These are phyloP conservation scores for Neonectria faginata DNA, from an alignment of 2,329 filamentous ascomycete species.

Conservation along the genomic window DNA sequence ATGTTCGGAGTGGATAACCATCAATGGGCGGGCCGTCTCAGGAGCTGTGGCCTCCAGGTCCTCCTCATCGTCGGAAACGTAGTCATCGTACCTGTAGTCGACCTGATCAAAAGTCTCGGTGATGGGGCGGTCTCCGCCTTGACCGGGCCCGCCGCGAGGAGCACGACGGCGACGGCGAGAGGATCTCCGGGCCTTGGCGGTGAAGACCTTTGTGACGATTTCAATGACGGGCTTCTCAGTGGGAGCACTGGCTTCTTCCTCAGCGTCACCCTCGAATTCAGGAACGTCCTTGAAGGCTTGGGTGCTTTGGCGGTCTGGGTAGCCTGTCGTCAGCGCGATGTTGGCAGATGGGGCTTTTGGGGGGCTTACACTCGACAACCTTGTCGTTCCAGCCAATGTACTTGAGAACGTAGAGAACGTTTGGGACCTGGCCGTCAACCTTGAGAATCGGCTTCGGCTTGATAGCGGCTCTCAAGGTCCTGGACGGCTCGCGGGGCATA, in stretches of 20 bases:
- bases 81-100: constrained; percentile 44
- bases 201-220: constrained; percentile 55
- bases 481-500: constrained; percentile 1
- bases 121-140: constrained; percentile 44
- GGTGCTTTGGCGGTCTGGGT: constrained; percentile 52
- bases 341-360: not conserved
- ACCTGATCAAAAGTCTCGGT: constrained; percentile 44
- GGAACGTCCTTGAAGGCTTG: constrained; percentile 53
- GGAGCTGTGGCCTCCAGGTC: constrained; percentile 42
- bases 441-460: constrained; percentile 33
- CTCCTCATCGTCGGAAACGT: constrained; percentile 41
- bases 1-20: constrained; percentile 59
- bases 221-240: constrained; percentile 55
- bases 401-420: constrained; percentile 57
- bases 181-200: constrained; percentile 21
- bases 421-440: constrained; percentile 53
- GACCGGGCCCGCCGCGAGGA: constrained; percentile 15
- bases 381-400: constrained; percentile 51
- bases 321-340: constrained; percentile 28
- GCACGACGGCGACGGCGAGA: constrained; percentile 26
- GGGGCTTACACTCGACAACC: constrained; percentile 52
- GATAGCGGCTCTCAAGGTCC: constrained; percentile 8
- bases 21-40: constrained; percentile 51
- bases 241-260: constrained; percentile 32
- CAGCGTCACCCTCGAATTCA: constrained; percentile 43